A percentile compares a stretch with the other conserved stretches of the same genome.
Evolutionary conservation across 2,329 filamentous ascomycete species (phyloP).

Genomic region (Erysiphe neolycopersici): DNA sequence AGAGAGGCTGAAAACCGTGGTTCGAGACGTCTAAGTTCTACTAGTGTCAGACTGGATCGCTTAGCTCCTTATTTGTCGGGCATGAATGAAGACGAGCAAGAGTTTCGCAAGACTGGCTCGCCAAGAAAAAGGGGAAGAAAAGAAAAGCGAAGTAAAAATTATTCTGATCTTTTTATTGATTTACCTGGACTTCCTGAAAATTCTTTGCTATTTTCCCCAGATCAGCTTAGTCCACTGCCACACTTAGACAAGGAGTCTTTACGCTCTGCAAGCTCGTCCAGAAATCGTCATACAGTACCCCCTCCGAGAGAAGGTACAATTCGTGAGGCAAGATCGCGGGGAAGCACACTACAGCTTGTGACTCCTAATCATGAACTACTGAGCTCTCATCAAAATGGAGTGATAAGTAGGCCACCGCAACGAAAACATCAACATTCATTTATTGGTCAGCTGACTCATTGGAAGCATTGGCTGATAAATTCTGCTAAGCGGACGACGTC

Average conservation of each 20-base stretch:
- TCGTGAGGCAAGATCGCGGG: constrained; percentile 42
- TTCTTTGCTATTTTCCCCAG: constrained; percentile 11
- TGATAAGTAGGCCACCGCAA: constrained; percentile 13
- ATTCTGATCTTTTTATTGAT: constrained; percentile 38
- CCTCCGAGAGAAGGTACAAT: constrained; percentile 62
- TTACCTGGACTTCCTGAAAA: constrained; percentile 51
- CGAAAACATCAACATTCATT: constrained; percentile 34
- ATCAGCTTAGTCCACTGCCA: constrained; percentile 26
- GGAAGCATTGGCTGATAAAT: constrained; percentile 50
- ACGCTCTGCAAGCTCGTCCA: constrained; percentile 50
- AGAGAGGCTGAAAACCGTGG: constrained; percentile 58
- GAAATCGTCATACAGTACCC: constrained; percentile 46
- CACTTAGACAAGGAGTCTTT: constrained; percentile 57
- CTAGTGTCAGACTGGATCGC: constrained; percentile 63
- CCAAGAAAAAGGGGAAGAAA: constrained; percentile 50
- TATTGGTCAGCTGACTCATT: constrained; percentile 35
- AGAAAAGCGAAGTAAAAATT: constrained; percentile 45
- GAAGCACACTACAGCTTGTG: constrained; percentile 69
- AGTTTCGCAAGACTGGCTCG: constrained; percentile 19
- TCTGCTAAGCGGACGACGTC: constrained; percentile 34
- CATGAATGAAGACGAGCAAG: constrained; percentile 47
- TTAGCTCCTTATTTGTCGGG: constrained; percentile 52
- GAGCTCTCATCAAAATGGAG: constrained; percentile 18
- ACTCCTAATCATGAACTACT: constrained; percentile 36
- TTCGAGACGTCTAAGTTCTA: constrained; percentile 59